These are phyloP conservation scores for Parathielavia appendiculata DNA, from an alignment of 495 filamentous ascomycete genomes.

Conservation along the genomic window DNA sequence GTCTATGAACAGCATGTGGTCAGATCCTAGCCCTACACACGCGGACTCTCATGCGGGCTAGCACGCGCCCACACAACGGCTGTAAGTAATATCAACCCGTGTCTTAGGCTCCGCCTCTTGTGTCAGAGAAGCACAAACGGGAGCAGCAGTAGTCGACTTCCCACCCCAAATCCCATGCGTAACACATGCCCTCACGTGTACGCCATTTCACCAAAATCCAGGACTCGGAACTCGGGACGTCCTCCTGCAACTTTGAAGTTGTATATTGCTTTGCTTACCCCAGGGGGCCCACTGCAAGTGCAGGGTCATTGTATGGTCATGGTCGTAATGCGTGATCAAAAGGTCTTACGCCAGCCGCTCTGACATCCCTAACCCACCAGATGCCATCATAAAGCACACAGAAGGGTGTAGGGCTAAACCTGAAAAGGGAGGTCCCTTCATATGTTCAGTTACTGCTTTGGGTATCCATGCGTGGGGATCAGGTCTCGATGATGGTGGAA, in stretches of 20 bases:
- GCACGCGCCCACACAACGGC: not conserved
- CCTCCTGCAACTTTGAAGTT: not conserved
- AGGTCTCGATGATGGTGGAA: not conserved
- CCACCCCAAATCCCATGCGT: not conserved
- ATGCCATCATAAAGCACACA: no score
- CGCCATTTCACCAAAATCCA: not conserved
- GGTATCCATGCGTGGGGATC: not conserved
- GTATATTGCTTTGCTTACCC: slow-evolving; percentile 2
- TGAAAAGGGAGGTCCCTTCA: slow-evolving; percentile 1
- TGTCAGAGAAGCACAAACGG: not conserved
- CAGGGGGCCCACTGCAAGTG: not conserved
- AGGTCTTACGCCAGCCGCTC: no score
- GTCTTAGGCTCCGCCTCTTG: not conserved
- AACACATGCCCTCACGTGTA: not conserved
- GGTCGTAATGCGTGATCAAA: not conserved
- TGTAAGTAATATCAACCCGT: not conserved
- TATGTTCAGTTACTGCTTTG: not conserved
- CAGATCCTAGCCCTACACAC: not conserved
- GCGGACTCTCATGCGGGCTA: no score
- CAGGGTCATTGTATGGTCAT: not conserved
- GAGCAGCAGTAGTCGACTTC: not conserved
- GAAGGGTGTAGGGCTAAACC: not conserved
- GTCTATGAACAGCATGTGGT: not conserved
- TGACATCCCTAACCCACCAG: no score
- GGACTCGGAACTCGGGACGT: not conserved